Evolutionary conservation across 768 basidiomycete species (phyloP), one percentile per base, ranked within the genome.

Genomic region (Amanita pseudoporphyria): DNA sequence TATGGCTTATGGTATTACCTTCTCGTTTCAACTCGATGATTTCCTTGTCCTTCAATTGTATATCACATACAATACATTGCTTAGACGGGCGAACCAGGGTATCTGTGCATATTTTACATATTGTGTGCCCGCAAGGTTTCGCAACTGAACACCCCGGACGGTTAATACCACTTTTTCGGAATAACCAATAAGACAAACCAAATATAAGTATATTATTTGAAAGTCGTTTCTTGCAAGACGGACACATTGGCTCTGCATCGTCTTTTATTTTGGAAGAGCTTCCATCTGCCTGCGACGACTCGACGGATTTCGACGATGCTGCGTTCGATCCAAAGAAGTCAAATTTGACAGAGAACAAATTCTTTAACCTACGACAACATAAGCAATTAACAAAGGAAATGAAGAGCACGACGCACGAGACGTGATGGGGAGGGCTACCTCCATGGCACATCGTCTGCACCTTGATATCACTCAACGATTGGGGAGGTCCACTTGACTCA

Each of bases 81-180:
- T 80, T 80, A 5, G 79, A 67, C 0, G 86, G 79, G 26, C 77
- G 78, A 14, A 93, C 84, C 37, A 98, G 81, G 2, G 88, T 82
- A 47, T 97, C 92, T 2, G 82, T 82, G 64, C 96, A 98, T 5
- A 83, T 87, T 60, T 87, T 86, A 66, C 96, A 99, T 1, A 84
- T 76, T 24, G 97, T 92, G 64, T 99, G 92, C 0, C 83, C 85
- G 63, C 95, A 99, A 4, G 84, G 75, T 62, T 85, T 87, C 72
- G 84, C 79, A 35, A 88, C 88, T 90, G 41, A 14, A 7, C 9
- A 42, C 9, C 30, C 26, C 9, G 40, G 54, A 21, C 51, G 38
- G n/a, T 26, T 10, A 49, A n/a, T 32, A 19, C 4, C 28, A 18
- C 6, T n/a, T 19, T 7, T 22, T n/a, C 13, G 12, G 22, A 6